A percentile compares a stretch with the other conserved stretches of the same genome.
phyloP scores from a whole-genome alignment of 2,329 filamentous ascomycete species.

The Domatiomyces globalis region DNA sequence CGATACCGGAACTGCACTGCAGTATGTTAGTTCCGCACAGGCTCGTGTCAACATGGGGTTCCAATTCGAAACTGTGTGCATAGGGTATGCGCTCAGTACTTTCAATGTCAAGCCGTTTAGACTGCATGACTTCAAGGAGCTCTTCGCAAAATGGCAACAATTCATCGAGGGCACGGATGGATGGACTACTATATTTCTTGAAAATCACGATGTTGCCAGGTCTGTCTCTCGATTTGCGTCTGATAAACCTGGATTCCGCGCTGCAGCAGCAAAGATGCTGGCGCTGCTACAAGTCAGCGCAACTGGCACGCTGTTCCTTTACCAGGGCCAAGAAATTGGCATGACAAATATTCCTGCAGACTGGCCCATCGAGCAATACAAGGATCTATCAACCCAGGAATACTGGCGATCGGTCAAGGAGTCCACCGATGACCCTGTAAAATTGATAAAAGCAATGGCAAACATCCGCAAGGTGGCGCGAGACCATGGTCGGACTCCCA shows the following conservation, averaged over 20 bases:
- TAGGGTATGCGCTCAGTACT: too few species aligned
- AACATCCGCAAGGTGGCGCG: neutral
- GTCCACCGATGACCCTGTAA: too few species aligned
- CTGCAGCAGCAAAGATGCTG: too few species aligned
- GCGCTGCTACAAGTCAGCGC: conserved; percentile 38
- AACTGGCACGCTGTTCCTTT: conserved; percentile 38
- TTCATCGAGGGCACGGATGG: conserved; percentile 30
- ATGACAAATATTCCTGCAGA: conserved; percentile 39
- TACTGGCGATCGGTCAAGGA: too few species aligned
- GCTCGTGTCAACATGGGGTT: too few species aligned
- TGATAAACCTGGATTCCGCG: too few species aligned
- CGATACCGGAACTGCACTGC: too few species aligned
- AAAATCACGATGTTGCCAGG: conserved; percentile 51
- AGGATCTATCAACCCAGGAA: neutral
- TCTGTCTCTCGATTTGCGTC: conserved; percentile 40
- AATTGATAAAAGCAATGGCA: too few species aligned
- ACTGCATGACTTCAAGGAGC: conserved; percentile 31
- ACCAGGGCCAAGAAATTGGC: conserved; percentile 43
- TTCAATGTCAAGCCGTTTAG: neutral
- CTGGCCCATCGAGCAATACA: conserved; percentile 28
- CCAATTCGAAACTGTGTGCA: too few species aligned
- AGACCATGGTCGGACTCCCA: conserved; percentile 53
- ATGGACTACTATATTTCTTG: conserved; percentile 52
- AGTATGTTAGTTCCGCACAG: too few species aligned
- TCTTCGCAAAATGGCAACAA: conserved; percentile 45